Percentiles rank a stretch among this genome's conserved stretches.
Evolutionary conservation across 768 basidiomycete genomes (phyloP).

Genomic region (Hypholoma sublateritium): DNA sequence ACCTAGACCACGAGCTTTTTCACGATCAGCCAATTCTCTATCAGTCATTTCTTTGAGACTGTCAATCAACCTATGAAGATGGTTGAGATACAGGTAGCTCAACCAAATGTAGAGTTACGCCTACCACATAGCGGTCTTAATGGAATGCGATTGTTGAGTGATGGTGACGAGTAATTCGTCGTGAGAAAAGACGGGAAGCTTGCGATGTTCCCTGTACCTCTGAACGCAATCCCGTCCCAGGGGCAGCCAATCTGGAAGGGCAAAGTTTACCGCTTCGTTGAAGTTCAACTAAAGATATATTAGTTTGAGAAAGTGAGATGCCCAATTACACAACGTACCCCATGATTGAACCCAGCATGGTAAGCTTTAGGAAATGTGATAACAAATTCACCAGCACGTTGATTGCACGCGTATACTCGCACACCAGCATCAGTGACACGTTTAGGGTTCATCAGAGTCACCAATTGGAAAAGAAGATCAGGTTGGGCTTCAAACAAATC

Average conservation of each 20-base stretch:
- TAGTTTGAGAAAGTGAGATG: slow-evolving; percentile 13
- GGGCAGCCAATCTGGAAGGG: slow-evolving; percentile 91
- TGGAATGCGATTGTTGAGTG: slow-evolving; percentile 89
- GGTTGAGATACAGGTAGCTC: slow-evolving; percentile 1
- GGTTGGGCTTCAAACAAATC: slow-evolving; percentile 98
- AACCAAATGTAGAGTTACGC: slow-evolving; percentile 20
- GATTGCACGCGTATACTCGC: slow-evolving; percentile 91
- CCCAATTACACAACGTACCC: slow-evolving; percentile 53
- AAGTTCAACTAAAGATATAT: slow-evolving; percentile 77
- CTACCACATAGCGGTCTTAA: slow-evolving; percentile 92
- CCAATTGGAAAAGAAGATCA: slow-evolving; percentile 94
- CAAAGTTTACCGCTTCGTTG: slow-evolving; percentile 99
- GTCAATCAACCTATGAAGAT: slow-evolving; percentile 67
- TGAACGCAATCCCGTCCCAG: slow-evolving; percentile 86
- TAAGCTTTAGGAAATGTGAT: slow-evolving; percentile 98
- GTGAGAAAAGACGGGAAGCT: slow-evolving; percentile 96
- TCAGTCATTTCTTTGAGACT: slow-evolving; percentile 87
- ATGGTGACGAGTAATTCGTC: slow-evolving; percentile 98
- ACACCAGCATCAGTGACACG: slow-evolving; percentile 86
- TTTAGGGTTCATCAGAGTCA: slow-evolving; percentile 96
- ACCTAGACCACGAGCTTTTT: slow-evolving; percentile 55
- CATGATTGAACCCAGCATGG: slow-evolving; percentile 98
- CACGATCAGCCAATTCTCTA: slow-evolving; percentile 73
- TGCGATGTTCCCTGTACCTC: slow-evolving; percentile 87
- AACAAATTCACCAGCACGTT: slow-evolving; percentile 96